A percentile compares a stretch with the other conserved stretches of the same genome.
Evolutionary conservation across 2,329 filamentous ascomycete genomes (phyloP).

Genomic region (Coniosporium tulheliwenetii): DNA sequence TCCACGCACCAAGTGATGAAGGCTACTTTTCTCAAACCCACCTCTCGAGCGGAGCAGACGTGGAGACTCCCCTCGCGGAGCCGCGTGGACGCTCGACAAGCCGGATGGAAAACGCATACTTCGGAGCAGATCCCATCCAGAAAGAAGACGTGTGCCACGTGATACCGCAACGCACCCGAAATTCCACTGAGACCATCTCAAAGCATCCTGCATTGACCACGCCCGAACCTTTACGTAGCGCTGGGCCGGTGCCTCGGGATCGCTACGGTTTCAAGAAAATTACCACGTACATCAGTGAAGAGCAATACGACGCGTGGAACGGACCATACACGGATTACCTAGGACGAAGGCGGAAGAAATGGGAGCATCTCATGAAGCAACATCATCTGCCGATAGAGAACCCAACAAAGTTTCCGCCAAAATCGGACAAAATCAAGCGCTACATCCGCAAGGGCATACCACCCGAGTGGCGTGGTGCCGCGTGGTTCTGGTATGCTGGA

Average conservation of each 20-base stretch:
- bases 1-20: too few relatives aligned
- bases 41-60: slow-evolving; percentile 12
- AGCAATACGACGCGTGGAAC: slow-evolving; percentile 75
- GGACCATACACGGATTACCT: slow-evolving; percentile 59
- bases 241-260: slow-evolving; percentile 40
- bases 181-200: slow-evolving; percentile 2
- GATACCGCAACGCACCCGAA: background rate
- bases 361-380: slow-evolving; percentile 63
- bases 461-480: slow-evolving; percentile 83
- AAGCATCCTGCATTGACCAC: background rate
- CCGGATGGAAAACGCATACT: background rate
- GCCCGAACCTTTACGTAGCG: too few relatives aligned
- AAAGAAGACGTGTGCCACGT: background rate
- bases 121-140: slow-evolving; percentile 2
- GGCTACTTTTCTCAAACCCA: too few relatives aligned
- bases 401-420: slow-evolving; percentile 65
- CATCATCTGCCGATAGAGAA: slow-evolving; percentile 55
- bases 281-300: slow-evolving; percentile 59
- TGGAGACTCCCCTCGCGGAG: slow-evolving; percentile 6
- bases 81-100: slow-evolving; percentile 4
- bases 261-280: slow-evolving; percentile 86
- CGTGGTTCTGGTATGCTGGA: slow-evolving; percentile 93
- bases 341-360: slow-evolving; percentile 62
- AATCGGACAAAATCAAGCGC: slow-evolving; percentile 69
- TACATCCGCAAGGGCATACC: slow-evolving; percentile 90